phyloP scores from a whole-genome alignment of 2,329 filamentous ascomycete genomes.

The Endoconidiophora polonica region DNA sequence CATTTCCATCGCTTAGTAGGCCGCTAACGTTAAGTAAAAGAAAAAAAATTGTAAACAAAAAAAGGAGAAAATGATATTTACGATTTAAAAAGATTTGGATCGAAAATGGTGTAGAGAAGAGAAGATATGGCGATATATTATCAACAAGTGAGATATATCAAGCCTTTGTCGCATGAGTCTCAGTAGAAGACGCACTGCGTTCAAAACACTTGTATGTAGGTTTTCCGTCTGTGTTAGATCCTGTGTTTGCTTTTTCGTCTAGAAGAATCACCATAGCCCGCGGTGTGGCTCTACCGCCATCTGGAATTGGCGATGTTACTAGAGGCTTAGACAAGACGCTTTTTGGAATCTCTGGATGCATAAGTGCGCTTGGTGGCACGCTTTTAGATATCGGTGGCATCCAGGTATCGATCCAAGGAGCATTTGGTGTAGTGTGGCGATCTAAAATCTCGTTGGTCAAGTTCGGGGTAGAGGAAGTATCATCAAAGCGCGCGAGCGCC shows the following conservation, averaged over 20 bases:
- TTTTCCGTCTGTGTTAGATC: background rate
- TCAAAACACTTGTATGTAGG: slow-evolving; percentile 5
- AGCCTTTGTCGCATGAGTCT: too few species aligned
- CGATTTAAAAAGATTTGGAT: too few species aligned
- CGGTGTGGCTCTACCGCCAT: slow-evolving; percentile 1
- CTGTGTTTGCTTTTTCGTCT: background rate
- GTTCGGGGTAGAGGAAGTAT: background rate
- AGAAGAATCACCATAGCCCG: slow-evolving; percentile 6
- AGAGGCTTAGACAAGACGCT: background rate
- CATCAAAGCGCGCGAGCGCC: too few species aligned
- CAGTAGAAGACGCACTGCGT: background rate
- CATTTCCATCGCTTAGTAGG: background rate
- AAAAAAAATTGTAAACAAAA: background rate
- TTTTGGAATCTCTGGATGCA: background rate
- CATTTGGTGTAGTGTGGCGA: background rate
- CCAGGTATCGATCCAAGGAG: slow-evolving; percentile 11
- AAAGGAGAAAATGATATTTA: too few species aligned
- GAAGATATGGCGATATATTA: too few species aligned
- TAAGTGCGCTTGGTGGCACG: background rate
- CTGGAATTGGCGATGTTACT: background rate
- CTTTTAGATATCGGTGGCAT: slow-evolving; percentile 8
- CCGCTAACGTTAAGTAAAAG: background rate
- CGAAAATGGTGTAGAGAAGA: too few species aligned
- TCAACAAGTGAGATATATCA: too few species aligned
- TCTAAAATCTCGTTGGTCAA: slow-evolving; percentile 2